Percentiles rank a stretch among this genome's conserved stretches.
Evolutionary conservation across 176 grass and related monocot species (phyloP).

Genomic region (Triticum turgidum): DNA sequence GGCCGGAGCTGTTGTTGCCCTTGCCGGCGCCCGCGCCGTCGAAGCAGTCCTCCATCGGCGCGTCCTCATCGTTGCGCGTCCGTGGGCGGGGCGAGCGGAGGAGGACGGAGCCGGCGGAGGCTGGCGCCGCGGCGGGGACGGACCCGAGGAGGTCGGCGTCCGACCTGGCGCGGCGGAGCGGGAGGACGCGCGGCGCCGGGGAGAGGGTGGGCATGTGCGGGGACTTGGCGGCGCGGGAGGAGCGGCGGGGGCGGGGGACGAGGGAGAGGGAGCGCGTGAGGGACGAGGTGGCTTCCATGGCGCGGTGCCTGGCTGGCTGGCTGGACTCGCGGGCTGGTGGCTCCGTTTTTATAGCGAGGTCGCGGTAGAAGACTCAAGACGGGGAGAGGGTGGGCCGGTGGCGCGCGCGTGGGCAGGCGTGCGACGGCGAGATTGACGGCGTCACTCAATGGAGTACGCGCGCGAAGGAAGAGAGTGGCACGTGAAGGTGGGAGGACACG

Average conservation of each 20-base stretch:
- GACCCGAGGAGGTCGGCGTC: constrained; percentile 46
- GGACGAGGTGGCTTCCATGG: constrained; percentile 38
- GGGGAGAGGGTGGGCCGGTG: not conserved
- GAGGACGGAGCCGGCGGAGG: not conserved
- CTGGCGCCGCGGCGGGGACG: not conserved
- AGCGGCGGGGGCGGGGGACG: constrained; percentile 8
- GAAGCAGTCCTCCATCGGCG: constrained; percentile 22
- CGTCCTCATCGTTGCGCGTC: constrained; percentile 15
- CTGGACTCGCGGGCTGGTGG: not conserved
- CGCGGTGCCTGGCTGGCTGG: not conserved
- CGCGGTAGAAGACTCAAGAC: not conserved
- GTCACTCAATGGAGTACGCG: not conserved
- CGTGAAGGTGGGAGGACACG: constrained; percentile 8
- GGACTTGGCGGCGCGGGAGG: not conserved
- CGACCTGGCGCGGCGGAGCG: constrained; percentile 62
- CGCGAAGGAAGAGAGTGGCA: not conserved
- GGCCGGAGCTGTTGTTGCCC: constrained; percentile 3
- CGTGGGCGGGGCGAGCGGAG: not conserved
- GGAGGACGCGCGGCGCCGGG: not conserved
- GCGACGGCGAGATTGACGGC: constrained; percentile 24
- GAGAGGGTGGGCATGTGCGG: not conserved
- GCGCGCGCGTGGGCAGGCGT: not conserved
- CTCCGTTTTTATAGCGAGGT: not conserved
- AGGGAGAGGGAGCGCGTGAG: constrained; percentile 48
- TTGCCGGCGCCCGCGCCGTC: constrained; percentile 48